Percentiles rank a stretch among this genome's conserved stretches.
Conservation (phyloP, 768 basidiomycete genomes). For the Naematelia encephala region DNA sequence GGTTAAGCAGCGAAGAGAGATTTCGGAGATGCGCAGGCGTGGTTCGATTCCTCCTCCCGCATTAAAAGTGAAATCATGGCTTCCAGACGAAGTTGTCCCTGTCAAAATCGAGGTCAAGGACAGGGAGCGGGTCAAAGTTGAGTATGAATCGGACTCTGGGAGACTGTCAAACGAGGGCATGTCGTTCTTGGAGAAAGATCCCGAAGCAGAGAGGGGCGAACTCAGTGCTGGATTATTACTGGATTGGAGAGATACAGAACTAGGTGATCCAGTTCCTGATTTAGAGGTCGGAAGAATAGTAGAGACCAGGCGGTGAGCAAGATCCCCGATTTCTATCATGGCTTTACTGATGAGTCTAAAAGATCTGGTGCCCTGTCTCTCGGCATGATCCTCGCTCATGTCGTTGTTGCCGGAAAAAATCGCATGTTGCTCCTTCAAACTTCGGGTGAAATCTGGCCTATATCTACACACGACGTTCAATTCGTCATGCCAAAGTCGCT, state of each 20-base stretch:
- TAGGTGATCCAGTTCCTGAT: constrained; percentile 8
- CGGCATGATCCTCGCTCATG: constrained; percentile 37
- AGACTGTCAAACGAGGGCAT: constrained; percentile 22
- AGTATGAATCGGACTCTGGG: constrained; percentile 11
- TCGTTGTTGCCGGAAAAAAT: constrained; percentile 27
- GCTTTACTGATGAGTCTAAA: background rate
- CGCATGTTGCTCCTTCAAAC: constrained; percentile 37
- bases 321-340: background rate
- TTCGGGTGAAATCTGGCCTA: constrained; percentile 41
- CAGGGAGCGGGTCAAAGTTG: constrained; percentile 15
- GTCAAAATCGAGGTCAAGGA: constrained; percentile 1
- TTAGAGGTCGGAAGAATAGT: constrained; percentile 33
- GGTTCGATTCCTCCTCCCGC: background rate
- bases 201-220: constrained; percentile 15
- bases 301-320: constrained; percentile 32
- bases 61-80: background rate
- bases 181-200: constrained; percentile 22
- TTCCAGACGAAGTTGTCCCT: background rate
- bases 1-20: background rate
- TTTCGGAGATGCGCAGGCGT: background rate
- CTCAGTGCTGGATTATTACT: constrained; percentile 2
- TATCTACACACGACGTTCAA: constrained; percentile 42
- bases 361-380: constrained; percentile 24
- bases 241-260: background rate
- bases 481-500: constrained; percentile 42